Base-by-base conservation (phyloP, 192 early-diverging fungal genomes). In the Jimgerdemannia lactiflua region DNA sequence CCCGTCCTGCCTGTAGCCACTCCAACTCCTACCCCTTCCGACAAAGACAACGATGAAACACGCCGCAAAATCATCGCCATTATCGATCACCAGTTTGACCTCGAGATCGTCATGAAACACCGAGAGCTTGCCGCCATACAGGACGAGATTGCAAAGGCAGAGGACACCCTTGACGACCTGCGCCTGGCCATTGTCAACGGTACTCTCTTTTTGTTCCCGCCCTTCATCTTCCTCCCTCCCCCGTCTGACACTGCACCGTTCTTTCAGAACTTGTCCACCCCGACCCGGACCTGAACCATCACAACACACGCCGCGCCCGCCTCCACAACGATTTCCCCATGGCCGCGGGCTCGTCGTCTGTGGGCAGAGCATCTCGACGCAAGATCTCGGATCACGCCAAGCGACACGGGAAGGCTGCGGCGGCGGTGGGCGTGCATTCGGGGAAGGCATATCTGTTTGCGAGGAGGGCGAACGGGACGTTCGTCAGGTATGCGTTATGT, bases 21-120 rank as follows among this genome's bases (percentile, higher is more conserved):
- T 29, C 29, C 29, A 29, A 29, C 29, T 29, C 29, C 29, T 29
- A 29, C 29, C 29, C 29, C 29, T 29, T 29, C 29, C 29, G 29
- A 29, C 49, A 14, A 59, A 2, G 49, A 59, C 49, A 14, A 59
- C 49, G 49, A 59, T 14, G 49, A 59, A 6, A 59, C 49, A 10
- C 49, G 49, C 49, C 49, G 49, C 49, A 59, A 59, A 14, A 59
- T 59, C 49, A 59, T 59, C 6, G 49, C 49, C 49, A 86, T 92
- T 44, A 82, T 94, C 54, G 86, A 87, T 66, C 90, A 89, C 75
- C 91, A 95, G 79, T 87, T 95, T 71, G 93, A 95, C 80, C 81
- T 94, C 10, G 94, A 95, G 78, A 85, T 95, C 68, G 89, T 87
- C 67, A 66, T 92, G 69, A 92, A 92, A 65, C 87, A 93, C 67